phyloP scores from a whole-genome alignment of 257 asterid genomes.

The Coffea canephora region DNA sequence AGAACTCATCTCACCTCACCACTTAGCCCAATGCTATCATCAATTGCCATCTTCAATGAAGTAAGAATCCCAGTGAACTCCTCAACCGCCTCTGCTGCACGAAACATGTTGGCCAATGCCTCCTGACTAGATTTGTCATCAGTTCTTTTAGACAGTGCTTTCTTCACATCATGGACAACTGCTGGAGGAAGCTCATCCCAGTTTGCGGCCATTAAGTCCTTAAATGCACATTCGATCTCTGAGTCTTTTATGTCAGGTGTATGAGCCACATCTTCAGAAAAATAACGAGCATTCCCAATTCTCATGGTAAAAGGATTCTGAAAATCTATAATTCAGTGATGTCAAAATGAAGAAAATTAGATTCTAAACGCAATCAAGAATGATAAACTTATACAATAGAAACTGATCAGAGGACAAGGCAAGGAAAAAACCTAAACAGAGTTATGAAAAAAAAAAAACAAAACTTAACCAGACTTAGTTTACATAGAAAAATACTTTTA shows the following conservation, averaged over 20 bases:
- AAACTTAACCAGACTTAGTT: not conserved
- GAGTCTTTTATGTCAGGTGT: constrained; percentile 66
- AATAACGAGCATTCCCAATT: constrained; percentile 53
- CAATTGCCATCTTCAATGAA: constrained; percentile 82
- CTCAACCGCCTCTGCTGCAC: constrained; percentile 96
- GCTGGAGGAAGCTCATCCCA: constrained; percentile 79
- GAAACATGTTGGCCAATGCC: constrained; percentile 60
- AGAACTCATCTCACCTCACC: constrained; percentile 66
- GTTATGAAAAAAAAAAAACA: not conserved
- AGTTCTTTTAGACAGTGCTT: constrained; percentile 67
- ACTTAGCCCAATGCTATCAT: constrained; percentile 79
- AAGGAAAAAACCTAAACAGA: not conserved
- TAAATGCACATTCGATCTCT: constrained; percentile 63
- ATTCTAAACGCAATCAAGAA: constrained; percentile 2
- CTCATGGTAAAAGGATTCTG: constrained; percentile 42
- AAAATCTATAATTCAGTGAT: constrained; percentile 37
- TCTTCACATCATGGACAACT: constrained; percentile 52
- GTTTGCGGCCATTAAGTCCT: constrained; percentile 80
- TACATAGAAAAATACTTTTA: not conserved
- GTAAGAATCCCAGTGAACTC: constrained; percentile 70
- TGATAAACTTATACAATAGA: constrained; percentile 8
- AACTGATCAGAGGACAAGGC: not conserved
- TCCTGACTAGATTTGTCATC: constrained; percentile 82
- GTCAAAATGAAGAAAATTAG: constrained; percentile 16
- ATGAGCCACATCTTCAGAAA: constrained; percentile 61